A percentile compares a stretch with the other conserved stretches of the same genome.
phyloP scores from a whole-genome alignment of 257 asterid genomes.

The Oldenlandia corymbosa region DNA sequence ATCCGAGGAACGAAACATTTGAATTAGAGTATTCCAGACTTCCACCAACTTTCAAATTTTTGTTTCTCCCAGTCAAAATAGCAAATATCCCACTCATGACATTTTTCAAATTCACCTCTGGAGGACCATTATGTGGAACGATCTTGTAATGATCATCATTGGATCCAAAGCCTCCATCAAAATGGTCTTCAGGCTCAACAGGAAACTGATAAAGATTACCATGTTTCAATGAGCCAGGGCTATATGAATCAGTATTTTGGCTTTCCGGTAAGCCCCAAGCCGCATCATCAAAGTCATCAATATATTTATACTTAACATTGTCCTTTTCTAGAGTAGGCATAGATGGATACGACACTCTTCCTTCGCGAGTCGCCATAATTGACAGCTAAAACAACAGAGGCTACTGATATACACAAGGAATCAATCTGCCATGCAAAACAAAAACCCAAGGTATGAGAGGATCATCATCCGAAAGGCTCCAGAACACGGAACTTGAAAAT shows the following conservation, averaged over 20 bases:
- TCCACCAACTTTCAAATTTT: slow-evolving; percentile 24
- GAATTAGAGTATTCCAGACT: slow-evolving; percentile 53
- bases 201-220: slow-evolving; percentile 50
- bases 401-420: slow-evolving; percentile 9
- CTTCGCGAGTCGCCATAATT: slow-evolving; percentile 31
- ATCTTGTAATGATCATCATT: slow-evolving; percentile 42
- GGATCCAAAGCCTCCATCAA: slow-evolving; percentile 57
- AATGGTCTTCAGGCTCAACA: slow-evolving; percentile 40
- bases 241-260: slow-evolving; percentile 13
- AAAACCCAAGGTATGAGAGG: background rate
- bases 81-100: slow-evolving; percentile 75
- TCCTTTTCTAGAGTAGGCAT: slow-evolving; percentile 28
- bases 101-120: slow-evolving; percentile 84
- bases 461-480: background rate
- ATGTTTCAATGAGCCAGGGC: slow-evolving; percentile 17
- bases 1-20: slow-evolving; percentile 76
- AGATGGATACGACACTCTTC: slow-evolving; percentile 31
- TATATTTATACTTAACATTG: slow-evolving; percentile 22
- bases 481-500: too few relatives aligned
- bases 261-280: slow-evolving; percentile 25
- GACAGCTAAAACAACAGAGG: slow-evolving; percentile 7
- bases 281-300: slow-evolving; percentile 33
- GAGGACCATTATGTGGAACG: slow-evolving; percentile 43
- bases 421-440: slow-evolving; percentile 14
- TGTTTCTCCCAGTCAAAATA: slow-evolving; percentile 69